Base-by-base conservation (phyloP, 2,329 filamentous ascomycete species). In the Paecilomyces sp. region DNA sequence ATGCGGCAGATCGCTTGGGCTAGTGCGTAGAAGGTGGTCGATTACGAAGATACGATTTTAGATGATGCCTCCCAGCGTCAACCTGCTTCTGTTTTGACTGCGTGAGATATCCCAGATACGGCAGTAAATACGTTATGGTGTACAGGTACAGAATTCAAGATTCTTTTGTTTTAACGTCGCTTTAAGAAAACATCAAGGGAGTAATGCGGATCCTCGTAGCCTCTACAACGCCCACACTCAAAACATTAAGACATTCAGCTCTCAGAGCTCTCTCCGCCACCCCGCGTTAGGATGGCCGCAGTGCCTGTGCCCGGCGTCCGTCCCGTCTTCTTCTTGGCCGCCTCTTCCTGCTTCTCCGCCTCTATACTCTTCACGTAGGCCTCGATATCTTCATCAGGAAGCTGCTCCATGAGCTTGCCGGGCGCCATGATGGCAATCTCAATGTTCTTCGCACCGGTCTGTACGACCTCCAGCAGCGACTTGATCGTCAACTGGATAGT, bases 361-460 rank as follows among this genome's bases (percentile, higher is more conserved):
- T 99, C 96, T 76, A 99, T 99, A 78, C 87, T 94, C 87, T 97
- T 97, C 72, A 99, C 95, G 72, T 96, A 97, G 68, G 86, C 85
- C 82, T 99, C 94, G 71, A 99, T 99, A 71, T 96, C 91, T 76
- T 97, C 93, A 33, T 93, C 89, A 2, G 92, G 91, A 67, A 99
- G 84, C 87, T 96, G 92, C 82, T 97, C 92, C 64, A 99, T 86
- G 15, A 84, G 77, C 82, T 96, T 92, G 57, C 91, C 92, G 6
- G 94, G 92, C 7, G 91, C 90, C 92, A 97, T 97, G 73, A 99
- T 88, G 60, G 95, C 94, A 72, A 99, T 97, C 81, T 99, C 94
- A 71, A 99, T 99, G 79, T 99, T 99, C 87, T 99, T 99, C 57
- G 94, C 94, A 64, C 94, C 94, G 2, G 94, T 99, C 80, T 99